Evolutionary conservation across 148 eudicot genomes (phyloP).

Genomic region (Dianthus caryophyllus): DNA sequence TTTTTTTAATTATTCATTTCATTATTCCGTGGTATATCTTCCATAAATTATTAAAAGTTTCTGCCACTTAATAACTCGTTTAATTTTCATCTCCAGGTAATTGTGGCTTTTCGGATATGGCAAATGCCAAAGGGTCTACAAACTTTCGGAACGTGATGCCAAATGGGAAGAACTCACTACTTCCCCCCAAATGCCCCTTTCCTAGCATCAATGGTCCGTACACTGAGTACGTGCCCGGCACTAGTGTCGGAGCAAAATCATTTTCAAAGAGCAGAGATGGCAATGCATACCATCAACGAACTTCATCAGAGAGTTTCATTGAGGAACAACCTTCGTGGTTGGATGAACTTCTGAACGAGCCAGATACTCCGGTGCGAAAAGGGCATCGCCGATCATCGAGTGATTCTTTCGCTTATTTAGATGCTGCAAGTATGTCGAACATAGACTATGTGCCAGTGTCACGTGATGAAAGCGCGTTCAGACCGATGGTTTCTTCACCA

Average conservation of each 20-base stretch:
- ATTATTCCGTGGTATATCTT: neutral
- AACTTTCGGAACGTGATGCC: slow-evolving; percentile 47
- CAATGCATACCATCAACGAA: slow-evolving; percentile 70
- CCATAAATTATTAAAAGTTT: neutral
- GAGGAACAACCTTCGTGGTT: slow-evolving; percentile 98
- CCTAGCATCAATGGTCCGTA: slow-evolving; percentile 61
- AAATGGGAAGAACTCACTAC: slow-evolving; percentile 65
- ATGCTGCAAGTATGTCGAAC: slow-evolving; percentile 46
- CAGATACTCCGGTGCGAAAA: slow-evolving; percentile 79
- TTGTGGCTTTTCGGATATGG: slow-evolving; percentile 39
- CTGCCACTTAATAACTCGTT: neutral
- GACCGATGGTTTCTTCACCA: slow-evolving; percentile 38
- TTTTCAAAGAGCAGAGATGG: slow-evolving; percentile 53
- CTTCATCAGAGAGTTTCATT: slow-evolving; percentile 82
- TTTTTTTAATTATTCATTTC: neutral
- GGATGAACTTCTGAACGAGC: slow-evolving; percentile 94
- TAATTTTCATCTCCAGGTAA: slow-evolving; percentile 16
- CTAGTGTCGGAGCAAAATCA: slow-evolving; percentile 44
- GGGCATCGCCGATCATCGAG: slow-evolving; percentile 98
- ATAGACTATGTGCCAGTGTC: slow-evolving; percentile 44
- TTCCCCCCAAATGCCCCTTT: slow-evolving; percentile 95
- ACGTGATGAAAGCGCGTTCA: slow-evolving; percentile 44
- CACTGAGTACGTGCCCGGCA: slow-evolving; percentile 51
- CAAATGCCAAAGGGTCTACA: slow-evolving; percentile 67
- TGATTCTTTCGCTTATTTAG: slow-evolving; percentile 86